Base-by-base conservation (phyloP, 176 grass and related monocot genomes). In the Metroxylon sagu region DNA sequence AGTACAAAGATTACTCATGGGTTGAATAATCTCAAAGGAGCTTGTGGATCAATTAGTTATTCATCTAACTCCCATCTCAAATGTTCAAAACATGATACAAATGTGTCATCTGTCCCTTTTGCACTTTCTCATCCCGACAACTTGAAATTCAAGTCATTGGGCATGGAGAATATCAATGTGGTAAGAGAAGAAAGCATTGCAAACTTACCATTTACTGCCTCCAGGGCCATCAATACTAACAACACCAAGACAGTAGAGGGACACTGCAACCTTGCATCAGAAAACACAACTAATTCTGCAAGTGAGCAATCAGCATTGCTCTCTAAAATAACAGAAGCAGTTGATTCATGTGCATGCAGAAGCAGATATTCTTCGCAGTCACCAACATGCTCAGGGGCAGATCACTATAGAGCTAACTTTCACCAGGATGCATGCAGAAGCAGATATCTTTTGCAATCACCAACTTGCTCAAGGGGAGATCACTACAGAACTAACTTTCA, bases 41-140 rank as follows among this genome's bases (percentile, higher is more conserved):
- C 64, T 76, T 76, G 68, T 73, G 25, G 48, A 66, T 61, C 51
- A 15, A 53, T 19, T 10, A 74, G 75, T 61, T 39, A 60, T 27
- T 35, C 64, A 74, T 59, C 67, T 57, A 35, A 29, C 49, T 80
- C 61, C n/a, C 50, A 30, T 26, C 16, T 74, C 70, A 69, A 76
- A 80, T 26, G 0, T 57, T 80, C 29, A 50, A 68, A 73, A 58
- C 16, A 29, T 52, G 50, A 73, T 73, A 25, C 55, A 31, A 66
- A 58, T 35, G 62, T 73, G 26, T 29, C 54, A 70, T 59, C 52
- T 58, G 16, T 83, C 73, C 28, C 54, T 52, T 79, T 64, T 61
- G 56, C 72, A 26, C 73, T 72, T 61, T 29, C 73, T 67, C 63
- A 73, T 52, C 70, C 76, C 43, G 59, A 70, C 57, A 69, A 70